Conservation (phyloP, 768 basidiomycete species). For the Inosperma sp. region DNA sequence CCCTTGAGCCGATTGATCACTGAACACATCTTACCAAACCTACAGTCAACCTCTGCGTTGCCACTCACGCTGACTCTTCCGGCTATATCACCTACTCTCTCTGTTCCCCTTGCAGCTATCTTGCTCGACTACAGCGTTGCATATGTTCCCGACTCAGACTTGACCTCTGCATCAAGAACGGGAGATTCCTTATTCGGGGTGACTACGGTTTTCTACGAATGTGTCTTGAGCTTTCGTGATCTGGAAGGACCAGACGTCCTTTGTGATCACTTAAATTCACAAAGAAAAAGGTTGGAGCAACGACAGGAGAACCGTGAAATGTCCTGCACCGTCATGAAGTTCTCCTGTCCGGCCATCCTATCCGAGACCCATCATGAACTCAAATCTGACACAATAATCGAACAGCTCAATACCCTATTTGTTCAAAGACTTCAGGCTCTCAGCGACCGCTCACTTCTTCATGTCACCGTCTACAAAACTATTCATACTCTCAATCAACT, state of each 20-base stretch:
- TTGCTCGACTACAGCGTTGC: slow-evolving; percentile 57
- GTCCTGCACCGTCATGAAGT: slow-evolving; percentile 47
- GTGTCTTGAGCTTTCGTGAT: slow-evolving; percentile 20
- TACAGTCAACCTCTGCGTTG: not conserved
- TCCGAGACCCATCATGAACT: slow-evolving; percentile 21
- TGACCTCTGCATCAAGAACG: not conserved
- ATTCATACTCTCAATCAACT: slow-evolving; percentile 10
- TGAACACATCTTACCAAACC: not conserved
- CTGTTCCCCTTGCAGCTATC: slow-evolving; percentile 52
- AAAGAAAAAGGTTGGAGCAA: not conserved
- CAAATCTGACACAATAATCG: slow-evolving; percentile 22
- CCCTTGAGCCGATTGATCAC: not conserved
- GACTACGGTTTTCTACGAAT: slow-evolving; percentile 47
- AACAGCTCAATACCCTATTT: slow-evolving; percentile 32
- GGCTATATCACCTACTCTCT: slow-evolving; percentile 23
- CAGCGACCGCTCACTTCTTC: slow-evolving; percentile 1
- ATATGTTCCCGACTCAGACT: slow-evolving; percentile 32
- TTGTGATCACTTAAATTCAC: too few species aligned
- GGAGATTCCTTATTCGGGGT: slow-evolving; percentile 37
- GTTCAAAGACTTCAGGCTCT: slow-evolving; percentile 20
- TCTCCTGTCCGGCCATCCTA: slow-evolving; percentile 46
- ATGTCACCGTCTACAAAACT: slow-evolving; percentile 7
- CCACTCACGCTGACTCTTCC: slow-evolving; percentile 21
- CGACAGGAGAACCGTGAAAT: not conserved
- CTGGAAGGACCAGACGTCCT: not conserved